A percentile compares a stretch with the other conserved stretches of the same genome.
Conservation (phyloP, 352 stramenopile species). For the Globisporangium abappressorium region DNA sequence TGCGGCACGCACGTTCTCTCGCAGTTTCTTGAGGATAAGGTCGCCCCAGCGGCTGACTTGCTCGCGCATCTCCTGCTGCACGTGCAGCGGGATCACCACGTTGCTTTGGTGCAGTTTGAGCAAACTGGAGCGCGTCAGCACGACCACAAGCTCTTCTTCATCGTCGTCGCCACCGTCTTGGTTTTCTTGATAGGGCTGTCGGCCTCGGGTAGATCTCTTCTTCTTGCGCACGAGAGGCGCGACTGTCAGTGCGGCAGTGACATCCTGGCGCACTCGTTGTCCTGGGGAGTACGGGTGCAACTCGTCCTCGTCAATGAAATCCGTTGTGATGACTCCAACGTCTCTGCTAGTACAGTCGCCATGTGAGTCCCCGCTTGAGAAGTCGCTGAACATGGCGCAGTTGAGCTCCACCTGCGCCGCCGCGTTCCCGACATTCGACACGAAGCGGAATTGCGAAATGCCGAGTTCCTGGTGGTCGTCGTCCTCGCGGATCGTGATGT, state of each 20-base stretch:
- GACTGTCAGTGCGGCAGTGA: conserved; percentile 20
- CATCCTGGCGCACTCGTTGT: conserved; percentile 26
- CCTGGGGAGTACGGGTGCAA: conserved; percentile 32
- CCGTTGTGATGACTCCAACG: conserved; percentile 29
- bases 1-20: not conserved
- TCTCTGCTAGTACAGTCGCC: not conserved
- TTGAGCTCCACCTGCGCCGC: conserved; percentile 39
- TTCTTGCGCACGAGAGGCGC: conserved; percentile 12
- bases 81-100: not conserved
- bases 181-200: too few relatives aligned
- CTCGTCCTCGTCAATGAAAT: conserved; percentile 50
- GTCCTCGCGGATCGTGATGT: conserved; percentile 56
- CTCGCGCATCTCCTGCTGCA: not conserved
- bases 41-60: not conserved
- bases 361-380: conserved; percentile 13
- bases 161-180: not conserved
- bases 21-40: not conserved
- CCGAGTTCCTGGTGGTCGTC: conserved; percentile 37
- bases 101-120: not conserved
- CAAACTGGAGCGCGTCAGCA: conserved; percentile 15
- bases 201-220: not conserved
- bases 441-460: conserved; percentile 37
- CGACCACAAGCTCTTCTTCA: conserved; percentile 25
- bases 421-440: conserved; percentile 18
- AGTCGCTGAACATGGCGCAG: conserved; percentile 38